Percentiles rank a stretch among this genome's conserved stretches.
phyloP scores from a whole-genome alignment of 2,329 filamentous ascomycete species.

The Trichophyton rubrum region DNA sequence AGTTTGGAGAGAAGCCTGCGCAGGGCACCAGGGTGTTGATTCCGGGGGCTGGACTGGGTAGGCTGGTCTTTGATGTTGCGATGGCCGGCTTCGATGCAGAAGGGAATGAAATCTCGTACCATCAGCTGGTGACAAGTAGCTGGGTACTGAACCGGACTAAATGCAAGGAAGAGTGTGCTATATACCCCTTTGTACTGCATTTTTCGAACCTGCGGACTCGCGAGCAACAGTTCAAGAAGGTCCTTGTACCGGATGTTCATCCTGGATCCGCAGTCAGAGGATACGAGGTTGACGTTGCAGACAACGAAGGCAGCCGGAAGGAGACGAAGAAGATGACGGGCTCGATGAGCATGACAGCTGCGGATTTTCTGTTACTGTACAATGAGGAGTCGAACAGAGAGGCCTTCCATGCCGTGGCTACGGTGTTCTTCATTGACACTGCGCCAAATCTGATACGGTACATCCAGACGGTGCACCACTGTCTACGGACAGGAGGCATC shows the following conservation, averaged over 20 bases:
- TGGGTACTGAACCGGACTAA: conserved; percentile 44
- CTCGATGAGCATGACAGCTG: conserved; percentile 82
- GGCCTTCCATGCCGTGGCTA: conserved; percentile 68
- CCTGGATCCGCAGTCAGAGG: conserved; percentile 45
- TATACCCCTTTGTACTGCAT: conserved; percentile 75
- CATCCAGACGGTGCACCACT: conserved; percentile 67
- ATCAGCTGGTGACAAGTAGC: conserved; percentile 78
- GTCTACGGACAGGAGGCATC: conserved; percentile 63
- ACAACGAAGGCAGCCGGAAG: background rate
- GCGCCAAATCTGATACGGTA: conserved; percentile 88
- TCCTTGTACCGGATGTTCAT: conserved; percentile 69
- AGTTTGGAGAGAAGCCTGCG: conserved; percentile 28
- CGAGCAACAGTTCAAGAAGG: conserved; percentile 59
- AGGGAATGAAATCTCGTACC: conserved; percentile 94
- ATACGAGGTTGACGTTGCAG: background rate
- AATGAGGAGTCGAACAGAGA: conserved; percentile 47
- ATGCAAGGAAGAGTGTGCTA: conserved; percentile 49
- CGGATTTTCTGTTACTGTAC: conserved; percentile 87
- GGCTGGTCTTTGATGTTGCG: conserved; percentile 80
- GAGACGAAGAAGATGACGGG: conserved; percentile 34
- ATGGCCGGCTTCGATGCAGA: conserved; percentile 60
- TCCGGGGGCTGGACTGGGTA: conserved; percentile 77
- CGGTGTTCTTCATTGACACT: conserved; percentile 94
- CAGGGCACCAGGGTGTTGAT: conserved; percentile 57
- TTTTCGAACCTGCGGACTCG: conserved; percentile 77